phyloP scores from a whole-genome alignment of 2,329 filamentous ascomycete species.

The Cyclaneusma minus region DNA sequence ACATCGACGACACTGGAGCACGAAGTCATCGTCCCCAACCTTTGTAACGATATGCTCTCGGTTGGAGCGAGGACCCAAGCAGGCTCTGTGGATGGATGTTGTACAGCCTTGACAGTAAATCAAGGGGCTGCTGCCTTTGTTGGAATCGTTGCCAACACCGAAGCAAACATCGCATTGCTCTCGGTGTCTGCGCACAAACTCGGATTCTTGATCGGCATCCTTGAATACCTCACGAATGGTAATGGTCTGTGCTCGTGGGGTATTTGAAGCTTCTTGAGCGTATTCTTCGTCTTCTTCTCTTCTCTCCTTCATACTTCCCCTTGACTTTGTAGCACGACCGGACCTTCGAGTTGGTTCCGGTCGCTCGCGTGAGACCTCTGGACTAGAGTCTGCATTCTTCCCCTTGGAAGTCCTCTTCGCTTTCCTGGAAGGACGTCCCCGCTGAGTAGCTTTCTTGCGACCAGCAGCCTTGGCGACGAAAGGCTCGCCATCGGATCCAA shows the following conservation, averaged over 20 bases:
- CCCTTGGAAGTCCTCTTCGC: no score
- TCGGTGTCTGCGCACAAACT: conserved; percentile 57
- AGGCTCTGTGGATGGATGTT: conserved; percentile 66
- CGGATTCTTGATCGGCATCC: conserved; percentile 38
- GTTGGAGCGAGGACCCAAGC: conserved; percentile 55
- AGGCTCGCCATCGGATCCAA: no score
- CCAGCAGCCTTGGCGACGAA: no score
- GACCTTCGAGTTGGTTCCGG: conserved; percentile 18
- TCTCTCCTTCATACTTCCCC: conserved; percentile 27
- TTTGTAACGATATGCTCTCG: conserved; percentile 90
- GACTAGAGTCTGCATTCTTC: no score
- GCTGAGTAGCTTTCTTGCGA: no score
- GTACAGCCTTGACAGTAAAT: conserved; percentile 89
- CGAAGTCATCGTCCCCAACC: conserved; percentile 57
- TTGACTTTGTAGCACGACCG: conserved; percentile 15
- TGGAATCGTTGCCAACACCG: conserved; percentile 31
- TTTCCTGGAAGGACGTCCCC: no score
- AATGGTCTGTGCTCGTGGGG: conserved; percentile 34
- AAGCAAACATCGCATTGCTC: conserved; percentile 59
- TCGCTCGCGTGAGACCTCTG: conserved; percentile 10
- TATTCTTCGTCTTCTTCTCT: conserved; percentile 35
- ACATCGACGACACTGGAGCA: conserved; percentile 82
- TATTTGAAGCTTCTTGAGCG: conserved; percentile 28
- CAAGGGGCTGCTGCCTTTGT: conserved; percentile 44
- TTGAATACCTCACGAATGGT: conserved; percentile 64